Base-by-base conservation (phyloP, 2,329 filamentous ascomycete species). In the Fusarium xylarioides region DNA sequence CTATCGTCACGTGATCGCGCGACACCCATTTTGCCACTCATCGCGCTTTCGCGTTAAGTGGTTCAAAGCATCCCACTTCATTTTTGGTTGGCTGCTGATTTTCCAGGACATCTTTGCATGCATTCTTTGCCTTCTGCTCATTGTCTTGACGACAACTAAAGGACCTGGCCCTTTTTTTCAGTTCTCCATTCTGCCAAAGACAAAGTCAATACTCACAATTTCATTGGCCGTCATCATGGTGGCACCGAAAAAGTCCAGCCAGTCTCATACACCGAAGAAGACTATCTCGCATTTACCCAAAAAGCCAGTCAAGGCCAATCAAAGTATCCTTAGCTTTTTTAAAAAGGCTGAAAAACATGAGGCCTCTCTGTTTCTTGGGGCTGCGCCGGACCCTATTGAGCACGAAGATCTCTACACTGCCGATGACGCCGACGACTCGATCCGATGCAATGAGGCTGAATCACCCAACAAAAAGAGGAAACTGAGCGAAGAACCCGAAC, bases 271-370 rank as follows among this genome's bases (percentile, higher is more conserved):
- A 11, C 80, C 81, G 32, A 80, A 73, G 68, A 83, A 82, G 63
- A 63, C 80, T 19, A 55, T 66, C 26, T 70, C 74, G 6, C 66
- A 76, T 32, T 54, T 76, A 9, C 64, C 77, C n/a, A 83, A 82
- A 73, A 83, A 81, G 56, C 77, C 83, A 7, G 74, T 76, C 26
- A 83, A 83, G 43, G 83, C 84, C 2, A 93, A 93, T 75, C 85
- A 86, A 11, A 94, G 91, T 71, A 94, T 94, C 37, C 82, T 94
- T 19, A 93, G 82, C 71, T 95, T 94, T 80, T 95, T 95, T 79
- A 91, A 92, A 77, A 94, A 93, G 78, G 85, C 89, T 0, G 87
- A 89, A 43, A 87, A 88, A 58, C 83, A 87, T 63, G 86, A 91
- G 70, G 84, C 90, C 63, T 84, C 85, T 26, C 85, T 92, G 15